These are phyloP conservation scores for Yamadazyma diddensiae DNA, from an alignment of 1,139 yeast species.

Conservation along the genomic window DNA sequence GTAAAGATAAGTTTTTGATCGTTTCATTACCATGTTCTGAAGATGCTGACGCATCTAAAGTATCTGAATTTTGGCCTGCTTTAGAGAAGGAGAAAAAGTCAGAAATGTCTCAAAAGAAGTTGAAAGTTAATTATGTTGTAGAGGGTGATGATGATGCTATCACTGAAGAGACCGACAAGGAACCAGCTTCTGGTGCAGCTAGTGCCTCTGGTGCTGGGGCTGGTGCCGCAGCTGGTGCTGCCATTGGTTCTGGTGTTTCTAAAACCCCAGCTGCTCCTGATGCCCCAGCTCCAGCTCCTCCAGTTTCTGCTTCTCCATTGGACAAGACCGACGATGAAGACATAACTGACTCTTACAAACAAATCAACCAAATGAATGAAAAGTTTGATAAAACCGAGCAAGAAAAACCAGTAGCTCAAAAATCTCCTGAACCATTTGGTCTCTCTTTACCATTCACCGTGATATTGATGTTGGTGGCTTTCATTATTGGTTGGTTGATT, in stretches of 20 bases:
- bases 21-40: slow-evolving; percentile 78
- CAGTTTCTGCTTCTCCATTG: too few species aligned
- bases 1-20: slow-evolving; percentile 89
- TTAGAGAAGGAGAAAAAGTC: slow-evolving; percentile 63
- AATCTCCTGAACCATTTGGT: slow-evolving; percentile 30
- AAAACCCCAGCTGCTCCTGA: slow-evolving; percentile 16
- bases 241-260: slow-evolving; percentile 16
- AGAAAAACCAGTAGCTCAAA: slow-evolving; percentile 8
- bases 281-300: too few species aligned
- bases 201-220: slow-evolving; percentile 17
- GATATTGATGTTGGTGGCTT: slow-evolving; percentile 51
- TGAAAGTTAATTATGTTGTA: slow-evolving; percentile 66
- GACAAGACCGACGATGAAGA: slow-evolving; percentile 17
- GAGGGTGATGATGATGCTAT: slow-evolving; percentile 22
- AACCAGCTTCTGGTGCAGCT: slow-evolving; percentile 12
- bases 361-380: slow-evolving; percentile 41
- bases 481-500: slow-evolving; percentile 59
- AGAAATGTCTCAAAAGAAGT: slow-evolving; percentile 66
- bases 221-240: slow-evolving; percentile 12
- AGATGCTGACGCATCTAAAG: slow-evolving; percentile 51
- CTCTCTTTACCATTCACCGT: slow-evolving; percentile 53
- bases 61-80: slow-evolving; percentile 70
- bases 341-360: slow-evolving; percentile 38
- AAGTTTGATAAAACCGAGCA: slow-evolving; percentile 33
- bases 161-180: slow-evolving; percentile 10